Base-by-base conservation (phyloP, 208 protist species). In the Trypanosoma congolense region DNA sequence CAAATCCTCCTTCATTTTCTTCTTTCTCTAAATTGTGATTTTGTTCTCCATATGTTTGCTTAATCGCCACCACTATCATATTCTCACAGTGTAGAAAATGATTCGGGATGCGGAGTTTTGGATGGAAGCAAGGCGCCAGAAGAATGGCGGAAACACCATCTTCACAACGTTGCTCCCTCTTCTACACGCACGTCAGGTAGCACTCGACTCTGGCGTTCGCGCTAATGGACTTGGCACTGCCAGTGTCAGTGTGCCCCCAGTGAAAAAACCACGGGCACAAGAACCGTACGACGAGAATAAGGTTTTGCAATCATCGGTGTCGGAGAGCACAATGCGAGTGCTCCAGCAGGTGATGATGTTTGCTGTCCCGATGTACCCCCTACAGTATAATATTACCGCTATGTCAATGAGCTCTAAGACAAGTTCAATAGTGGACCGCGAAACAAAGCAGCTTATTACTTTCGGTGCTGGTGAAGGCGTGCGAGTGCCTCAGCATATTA, bases 361-460 rank as follows among this genome's bases (percentile, higher is more conserved):
- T 40, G 79, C 81, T 33, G 73, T 91, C 12, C 83, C 87, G 16
- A 72, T 94, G 12, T 91, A 91, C 58, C 45, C 71, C 0, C 63
- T 91, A 47, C 83, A 74, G 38, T 94, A 94, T 68, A 86, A 82
- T 50, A 64, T 94, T 10, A 81, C 83, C n/a, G 87, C 79, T 44
- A 94, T 94, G 83, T 94, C 87, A 2, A 89, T 94, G 80, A 75
- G 81, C 36, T 85, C 66, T 67, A 82, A 77, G 66, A 90, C 78
- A 16, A 91, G 81, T 69, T 91, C 83, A 61, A 73, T 90, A 48
- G 77, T 94, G 25, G 83, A 94, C 60, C 54, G 81, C 9, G 48
- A 63, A 3, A 65, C 76, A 18, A 87, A 88, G 55, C 77, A 87
- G 64, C 69, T 91, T 33, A 77, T 85, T 18, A 92, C 80, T 18